These are phyloP conservation scores for Boletus subparvulus DNA, from an alignment of 768 basidiomycete genomes.

Conservation along the genomic window DNA sequence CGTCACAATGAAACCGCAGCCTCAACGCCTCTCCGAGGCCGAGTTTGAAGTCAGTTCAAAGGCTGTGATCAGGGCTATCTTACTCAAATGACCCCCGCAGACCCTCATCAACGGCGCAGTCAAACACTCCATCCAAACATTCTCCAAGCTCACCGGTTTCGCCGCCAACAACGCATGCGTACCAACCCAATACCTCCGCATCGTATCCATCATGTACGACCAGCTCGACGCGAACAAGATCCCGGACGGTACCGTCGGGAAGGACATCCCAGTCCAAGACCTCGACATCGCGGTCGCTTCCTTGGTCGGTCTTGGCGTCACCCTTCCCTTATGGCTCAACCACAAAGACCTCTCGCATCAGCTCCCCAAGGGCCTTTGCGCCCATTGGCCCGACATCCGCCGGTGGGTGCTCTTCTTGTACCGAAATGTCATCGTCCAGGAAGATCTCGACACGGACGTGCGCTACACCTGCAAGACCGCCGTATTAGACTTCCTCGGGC, in stretches of 20 bases:
- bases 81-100: conserved; percentile 3
- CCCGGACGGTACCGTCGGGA: conserved; percentile 8
- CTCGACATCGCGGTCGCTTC: conserved; percentile 16
- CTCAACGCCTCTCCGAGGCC: background rate
- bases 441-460: conserved; percentile 1
- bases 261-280: conserved; percentile 2
- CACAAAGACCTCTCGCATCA: conserved; percentile 8
- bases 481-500: conserved; percentile 27
- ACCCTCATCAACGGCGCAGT: conserved; percentile 13
- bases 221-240: conserved; percentile 22
- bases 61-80: background rate
- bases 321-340: conserved; percentile 25
- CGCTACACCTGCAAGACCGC: conserved; percentile 26
- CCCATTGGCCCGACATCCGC: conserved; percentile 27
- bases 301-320: conserved; percentile 22
- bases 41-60: conserved; percentile 24
- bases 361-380: conserved; percentile 16
- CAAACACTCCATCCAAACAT: conserved; percentile 10
- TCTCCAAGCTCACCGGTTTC: conserved; percentile 15
- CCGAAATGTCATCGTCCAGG: conserved; percentile 8
- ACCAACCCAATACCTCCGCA: conserved; percentile 22
- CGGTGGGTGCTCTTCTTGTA: conserved; percentile 28
- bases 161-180: conserved; percentile 13
- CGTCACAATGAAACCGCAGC: background rate
- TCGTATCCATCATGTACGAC: conserved; percentile 22